Conservation (phyloP, 2,329 filamentous ascomycete species). For the Pestalotiopsis sp. region DNA sequence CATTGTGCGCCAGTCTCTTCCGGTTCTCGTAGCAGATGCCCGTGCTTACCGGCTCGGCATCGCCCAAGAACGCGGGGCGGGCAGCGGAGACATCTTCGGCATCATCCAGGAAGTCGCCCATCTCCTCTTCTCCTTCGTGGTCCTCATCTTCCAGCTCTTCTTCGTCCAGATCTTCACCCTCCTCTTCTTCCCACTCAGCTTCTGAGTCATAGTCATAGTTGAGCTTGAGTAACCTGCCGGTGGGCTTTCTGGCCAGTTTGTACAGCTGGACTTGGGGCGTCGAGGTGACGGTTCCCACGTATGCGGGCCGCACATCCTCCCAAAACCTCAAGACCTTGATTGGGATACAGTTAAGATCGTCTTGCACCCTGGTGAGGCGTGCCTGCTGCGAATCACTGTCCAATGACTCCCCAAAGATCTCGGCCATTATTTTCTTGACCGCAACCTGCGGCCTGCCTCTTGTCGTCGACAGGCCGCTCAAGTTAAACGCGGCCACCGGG, state of each 20-base stretch:
- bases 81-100: conserved; percentile 63
- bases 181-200: conserved; percentile 80
- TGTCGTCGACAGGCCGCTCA: conserved; percentile 38
- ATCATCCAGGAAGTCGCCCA: conserved; percentile 89
- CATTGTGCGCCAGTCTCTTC: conserved; percentile 46
- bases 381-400: conserved; percentile 43
- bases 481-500: conserved; percentile 46
- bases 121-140: conserved; percentile 73
- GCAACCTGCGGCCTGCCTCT: conserved; percentile 52
- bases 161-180: conserved; percentile 58
- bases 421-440: conserved; percentile 65
- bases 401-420: conserved; percentile 47
- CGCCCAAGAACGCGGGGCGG: conserved; percentile 50
- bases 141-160: conserved; percentile 71
- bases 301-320: conserved; percentile 69
- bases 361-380: conserved; percentile 37
- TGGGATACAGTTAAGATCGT: conserved; percentile 48
- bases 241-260: conserved; percentile 56
- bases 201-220: conserved; percentile 88
- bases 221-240: conserved; percentile 56
- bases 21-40: conserved; percentile 83
- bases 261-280: conserved; percentile 52
- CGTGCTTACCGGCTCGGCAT: conserved; percentile 74
- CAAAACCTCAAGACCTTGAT: conserved; percentile 66
- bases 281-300: conserved; percentile 73